Evolutionary conservation across 352 stramenopile genomes (phyloP), one percentile per base, ranked within the genome.

Genomic region (Phytopythium cucurbitacearum): DNA sequence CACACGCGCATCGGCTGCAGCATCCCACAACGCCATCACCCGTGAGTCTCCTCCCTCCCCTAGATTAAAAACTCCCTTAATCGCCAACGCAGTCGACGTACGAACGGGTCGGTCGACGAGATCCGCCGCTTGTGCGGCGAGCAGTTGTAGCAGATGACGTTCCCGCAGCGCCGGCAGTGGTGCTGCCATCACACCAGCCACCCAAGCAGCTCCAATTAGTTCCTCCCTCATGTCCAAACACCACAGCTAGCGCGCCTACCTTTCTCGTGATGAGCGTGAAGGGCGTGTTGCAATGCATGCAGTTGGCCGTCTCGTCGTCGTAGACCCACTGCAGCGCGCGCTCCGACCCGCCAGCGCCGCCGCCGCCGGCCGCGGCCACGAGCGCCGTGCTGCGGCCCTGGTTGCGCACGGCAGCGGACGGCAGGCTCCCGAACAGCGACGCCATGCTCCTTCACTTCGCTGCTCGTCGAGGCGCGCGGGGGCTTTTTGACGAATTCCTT

Each of bases 261-360:
- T 94, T 94, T 47, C 83, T 74, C 36, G 81, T 91, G 45, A 94
- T 65, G 40, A 94, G 58, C 13, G 83, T 90, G 65, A 94, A 94
- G 7, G 71, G 71, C 49, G 80, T 89, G 56, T 94, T 91, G 71
- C 83, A 94, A 59, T 89, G 81, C 83, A 94, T 94, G 59, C 83
- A 94, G 60, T 94, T 91, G 52, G 67, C 69, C 4, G 80, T 90
- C 53, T 94, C 80, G 47, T 94, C 81, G 59, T 94, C 83, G 59
- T 85, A 87, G 38, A 94, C 79, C 83, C 83, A 94, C 53, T 90
- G 75, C 36, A 94, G 62, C 28, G 73, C 53, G 15, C 81, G 76
- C 50, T 89, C 81, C 15, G 47, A 54, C 42, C 53, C 56, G 28
- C 35, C 51, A 40, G 42, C 55, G 12, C 16, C 41, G 1, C 51